Conservation (phyloP, 1,139 yeast genomes). For the Pichia sp. region DNA sequence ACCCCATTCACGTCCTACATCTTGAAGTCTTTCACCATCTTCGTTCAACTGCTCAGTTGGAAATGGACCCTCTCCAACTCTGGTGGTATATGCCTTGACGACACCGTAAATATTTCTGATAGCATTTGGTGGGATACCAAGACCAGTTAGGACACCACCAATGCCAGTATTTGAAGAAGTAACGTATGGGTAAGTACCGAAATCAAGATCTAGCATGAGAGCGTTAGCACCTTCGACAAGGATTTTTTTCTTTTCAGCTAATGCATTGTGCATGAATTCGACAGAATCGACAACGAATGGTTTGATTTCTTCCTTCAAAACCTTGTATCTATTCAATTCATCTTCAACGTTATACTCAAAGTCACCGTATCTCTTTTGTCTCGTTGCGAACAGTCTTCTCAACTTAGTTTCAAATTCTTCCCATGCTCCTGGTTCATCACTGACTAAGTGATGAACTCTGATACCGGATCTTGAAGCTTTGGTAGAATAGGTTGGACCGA, state of each 20-base stretch:
- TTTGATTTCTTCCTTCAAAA: slow-evolving; percentile 62
- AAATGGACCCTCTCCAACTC: slow-evolving; percentile 99
- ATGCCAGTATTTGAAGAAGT: slow-evolving; percentile 94
- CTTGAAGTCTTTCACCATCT: slow-evolving; percentile 80
- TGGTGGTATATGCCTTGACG: slow-evolving; percentile 95
- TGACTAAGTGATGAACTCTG: slow-evolving; percentile 91
- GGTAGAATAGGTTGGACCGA: slow-evolving; percentile 97
- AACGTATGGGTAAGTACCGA: slow-evolving; percentile 97
- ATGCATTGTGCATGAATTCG: slow-evolving; percentile 80
- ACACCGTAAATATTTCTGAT: slow-evolving; percentile 87
- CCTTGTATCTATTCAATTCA: slow-evolving; percentile 71
- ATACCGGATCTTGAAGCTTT: slow-evolving; percentile 96
- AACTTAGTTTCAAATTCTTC: slow-evolving; percentile 77
- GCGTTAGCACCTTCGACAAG: slow-evolving; percentile 99
- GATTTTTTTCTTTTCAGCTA: slow-evolving; percentile 72
- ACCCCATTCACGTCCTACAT: slow-evolving; percentile 92
- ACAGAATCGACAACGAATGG: slow-evolving; percentile 95
- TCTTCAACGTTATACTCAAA: slow-evolving; percentile 81
- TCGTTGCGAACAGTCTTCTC: slow-evolving; percentile 67
- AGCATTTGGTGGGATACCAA: slow-evolving; percentile 86
- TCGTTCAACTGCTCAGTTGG: slow-evolving; percentile 94
- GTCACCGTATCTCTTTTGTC: slow-evolving; percentile 86
- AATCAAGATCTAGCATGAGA: slow-evolving; percentile 92
- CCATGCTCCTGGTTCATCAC: slow-evolving; percentile 90
- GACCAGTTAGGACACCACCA: slow-evolving; percentile 97